Evolutionary conservation across 2,329 filamentous ascomycete species (phyloP), one percentile per base, ranked within the genome.

Genomic region (Fusarium armeniacum): DNA sequence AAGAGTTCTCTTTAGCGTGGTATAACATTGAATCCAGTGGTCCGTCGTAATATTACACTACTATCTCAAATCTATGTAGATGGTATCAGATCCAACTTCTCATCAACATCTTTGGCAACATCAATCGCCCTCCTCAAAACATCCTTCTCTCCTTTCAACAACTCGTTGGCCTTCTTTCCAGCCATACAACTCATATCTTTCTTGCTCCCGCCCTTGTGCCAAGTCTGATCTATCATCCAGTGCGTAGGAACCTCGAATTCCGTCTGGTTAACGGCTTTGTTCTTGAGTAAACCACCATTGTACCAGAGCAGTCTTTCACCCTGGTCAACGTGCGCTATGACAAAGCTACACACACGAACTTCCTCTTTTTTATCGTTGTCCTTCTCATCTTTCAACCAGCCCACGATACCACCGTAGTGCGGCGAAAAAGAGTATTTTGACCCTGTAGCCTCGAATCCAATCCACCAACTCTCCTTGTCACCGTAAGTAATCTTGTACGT

Each of bases 381-480:
- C 28, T 11, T 30, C 28, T 18, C 15, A 28, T 41, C 33, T 70
- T 58, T 8, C 10, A 61, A 2, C 78, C 80, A 79, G 1, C 83
- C 82, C 1, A 81, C 66, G 10, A 83, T 80, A 3, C 79, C 76
- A 1, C 77, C 82, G 47, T 84, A 83, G 50, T 82, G 79, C 32
- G 70, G 57, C 8, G 82, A 80, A 59, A 84, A 83, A 3, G 75
- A 71, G 52, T 83, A 83, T 0, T 51, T 62, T 0, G 79, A 76
- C 5, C 78, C 78, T 4, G 78, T 76, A 2, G 83, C 74, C 59
- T 84, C 82, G 10, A 83, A 75, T 0, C 81, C 82, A 24, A 84
- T 74, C 83, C 82, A 84, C 76, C 78, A 84, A 1, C 77, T 81
- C 65, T 84, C 83, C 65, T 84, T 84, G 38, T 84, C 83, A 0